Evolutionary conservation across 2,329 filamentous ascomycete species (phyloP).

Genomic region (Phaeomoniella chlamydospora): DNA sequence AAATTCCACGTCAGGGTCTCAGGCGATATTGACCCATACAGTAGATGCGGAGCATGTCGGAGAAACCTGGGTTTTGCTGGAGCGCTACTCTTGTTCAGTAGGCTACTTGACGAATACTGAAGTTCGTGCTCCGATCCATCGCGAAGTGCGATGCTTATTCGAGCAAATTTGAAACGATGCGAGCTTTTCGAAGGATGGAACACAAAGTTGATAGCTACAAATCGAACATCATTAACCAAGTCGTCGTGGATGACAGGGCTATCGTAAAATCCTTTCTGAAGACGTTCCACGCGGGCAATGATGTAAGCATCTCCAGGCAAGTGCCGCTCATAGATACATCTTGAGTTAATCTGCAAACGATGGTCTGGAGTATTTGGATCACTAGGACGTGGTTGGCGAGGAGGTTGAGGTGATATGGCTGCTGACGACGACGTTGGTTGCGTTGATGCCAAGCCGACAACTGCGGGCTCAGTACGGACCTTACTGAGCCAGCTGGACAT

Average conservation of each 20-base stretch:
- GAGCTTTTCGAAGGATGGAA: slow-evolving; percentile 29
- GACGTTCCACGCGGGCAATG: slow-evolving; percentile 33
- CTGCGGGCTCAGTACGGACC: slow-evolving; percentile 2
- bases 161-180: slow-evolving; percentile 33
- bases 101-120: slow-evolving; percentile 1
- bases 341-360: slow-evolving; percentile 20
- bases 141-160: slow-evolving; percentile 25
- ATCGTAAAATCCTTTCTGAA: slow-evolving; percentile 34
- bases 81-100: slow-evolving; percentile 1
- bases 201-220: slow-evolving; percentile 34
- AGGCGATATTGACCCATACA: slow-evolving; percentile 31
- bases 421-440: not conserved
- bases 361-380: slow-evolving; percentile 23
- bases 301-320: slow-evolving; percentile 33
- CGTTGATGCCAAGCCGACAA: not conserved
- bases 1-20: slow-evolving; percentile 35
- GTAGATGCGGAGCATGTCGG: slow-evolving; percentile 34
- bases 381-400: not conserved
- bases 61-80: slow-evolving; percentile 25
- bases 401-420: not conserved
- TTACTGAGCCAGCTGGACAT: slow-evolving; percentile 4
- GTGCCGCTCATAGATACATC: slow-evolving; percentile 33
- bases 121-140: slow-evolving; percentile 7
- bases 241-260: slow-evolving; percentile 26
- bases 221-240: slow-evolving; percentile 28